Base-by-base conservation (phyloP, 495 filamentous ascomycete genomes). In the Massariosphaeria phaeospora region DNA sequence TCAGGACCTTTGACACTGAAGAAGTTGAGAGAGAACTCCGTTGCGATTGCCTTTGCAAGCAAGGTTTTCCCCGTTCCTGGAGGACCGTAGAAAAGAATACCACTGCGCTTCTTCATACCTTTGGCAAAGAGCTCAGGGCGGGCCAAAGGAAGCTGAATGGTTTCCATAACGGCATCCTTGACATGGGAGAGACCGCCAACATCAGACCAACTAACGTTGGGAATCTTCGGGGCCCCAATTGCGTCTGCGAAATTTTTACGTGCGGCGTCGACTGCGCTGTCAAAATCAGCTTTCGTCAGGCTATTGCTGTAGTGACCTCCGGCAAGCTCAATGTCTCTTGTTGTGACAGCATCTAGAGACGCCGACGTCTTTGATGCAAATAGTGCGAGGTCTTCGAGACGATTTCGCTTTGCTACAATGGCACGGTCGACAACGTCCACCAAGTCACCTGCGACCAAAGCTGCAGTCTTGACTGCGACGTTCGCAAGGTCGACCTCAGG, bases 1-100 rank as follows among this genome's bases (percentile, higher is more conserved):
- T 98, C 93, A 1, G 93, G 93, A 1, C 93, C 93, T 71, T 99
- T 99, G 70, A 99, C 89, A 44, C 84, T 89, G 80, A 99, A 97
- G 77, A 99, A 99, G 61, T 99, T 99, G 65, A 99, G 79, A 44
- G 88, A 94, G 75, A 96, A 97, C 62, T 97, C 93, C 0, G 94
- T 97, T 1, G 93, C 93, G 64, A 99, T 97, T 33, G 93, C 93
- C 73, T 97, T 97, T 29, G 93, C 93, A 24, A 99, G 80, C 20
- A 99, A 73, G 0, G 93, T 99, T 73, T 99, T 99, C 27, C 93
- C 93, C 3, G 94, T 97, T 48, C 93, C 93, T 0, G 93, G 93
- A 7, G 94, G 94, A 0, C 93, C 93, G 64, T 99, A 97, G 75
- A 99, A 97, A 53, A 99, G 73, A 55, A 99, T 97, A 63, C 93